Conservation (phyloP, 345 rosid species). For the Syzygium oleosum region DNA sequence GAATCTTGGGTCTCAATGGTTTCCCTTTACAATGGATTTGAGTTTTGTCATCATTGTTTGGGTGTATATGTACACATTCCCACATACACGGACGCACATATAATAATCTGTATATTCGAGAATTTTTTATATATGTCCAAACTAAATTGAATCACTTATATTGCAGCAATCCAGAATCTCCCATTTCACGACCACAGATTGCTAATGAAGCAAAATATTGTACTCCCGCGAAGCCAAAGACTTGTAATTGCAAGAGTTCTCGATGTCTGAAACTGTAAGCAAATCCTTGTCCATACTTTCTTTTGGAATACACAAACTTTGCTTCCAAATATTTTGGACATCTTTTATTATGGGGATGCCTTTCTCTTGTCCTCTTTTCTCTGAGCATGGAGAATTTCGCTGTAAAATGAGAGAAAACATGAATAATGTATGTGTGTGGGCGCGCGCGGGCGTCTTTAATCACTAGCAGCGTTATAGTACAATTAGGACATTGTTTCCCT, state of each 20-base stretch:
- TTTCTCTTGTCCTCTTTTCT: not conserved
- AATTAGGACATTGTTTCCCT: not conserved
- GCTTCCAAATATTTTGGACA: not conserved
- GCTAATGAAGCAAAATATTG: slow-evolving; percentile 37
- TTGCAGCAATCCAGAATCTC: slow-evolving; percentile 44
- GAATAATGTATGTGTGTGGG: not conserved
- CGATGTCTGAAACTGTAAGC: slow-evolving; percentile 81
- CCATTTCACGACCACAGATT: slow-evolving; percentile 14
- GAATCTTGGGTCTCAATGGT: not conserved
- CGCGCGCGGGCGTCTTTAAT: not conserved
- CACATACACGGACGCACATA: not conserved
- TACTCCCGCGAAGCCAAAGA: slow-evolving; percentile 59
- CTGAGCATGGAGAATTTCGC: not conserved
- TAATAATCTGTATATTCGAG: not conserved
- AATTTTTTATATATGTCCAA: not conserved
- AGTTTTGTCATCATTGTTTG: not conserved
- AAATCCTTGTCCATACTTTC: not conserved
- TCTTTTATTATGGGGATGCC: not conserved
- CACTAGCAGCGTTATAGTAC: not conserved
- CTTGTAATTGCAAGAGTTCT: slow-evolving; percentile 69
- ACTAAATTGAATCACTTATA: not conserved
- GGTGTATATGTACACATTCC: not conserved
- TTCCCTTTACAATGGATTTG: not conserved
- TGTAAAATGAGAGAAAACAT: not conserved
- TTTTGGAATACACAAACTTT: not conserved